Base-by-base conservation (phyloP, 2,329 filamentous ascomycete species). In the Nothomitra cinnamomea region DNA sequence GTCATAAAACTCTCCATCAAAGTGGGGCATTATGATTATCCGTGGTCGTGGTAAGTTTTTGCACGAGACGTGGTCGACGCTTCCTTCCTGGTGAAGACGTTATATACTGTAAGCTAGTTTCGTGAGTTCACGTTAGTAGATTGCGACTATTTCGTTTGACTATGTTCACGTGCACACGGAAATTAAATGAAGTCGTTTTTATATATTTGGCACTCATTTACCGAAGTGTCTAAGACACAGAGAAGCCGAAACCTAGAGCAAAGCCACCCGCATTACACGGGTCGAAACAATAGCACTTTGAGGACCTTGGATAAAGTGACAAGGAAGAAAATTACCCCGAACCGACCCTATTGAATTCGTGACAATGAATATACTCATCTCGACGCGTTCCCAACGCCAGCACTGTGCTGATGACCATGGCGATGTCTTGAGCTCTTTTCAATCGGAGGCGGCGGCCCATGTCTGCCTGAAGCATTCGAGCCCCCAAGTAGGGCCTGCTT, bases 351-450 rank as follows among this genome's bases (percentile, higher is more conserved):
- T 12, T 17, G 24, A 17, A 32, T 49, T 22, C n/a, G 25, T 35
- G 21, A 24, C 17, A 12, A 5, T 13, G 40, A 21, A 25, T 19
- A 21, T 32, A 32, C 21, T 53, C n/a, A 36, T 36, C 42, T 36
- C 21, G 21, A 19, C 17, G 19, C 2, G 32, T 19, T 21, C 17
- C 38, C 36, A 6, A 25, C 52, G 52, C 32, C 41, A n/a, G 28
- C 45, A 4, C 19, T 47, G n/a, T 24, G 17, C 19, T 36, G 28
- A 19, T 53, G 52, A 36, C 21, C 21, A 19, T 48, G n/a, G 24
- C 43, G 52, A 25, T 53, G 52, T 24, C 21, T 42, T n/a, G 52
- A 22, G 25, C 42, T 43, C 52, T 35, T 53, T 22, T 53, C 52
- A 17, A 49, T 25, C 10, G 52, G 41, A 10, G 21, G 21, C 15